Evolutionary conservation across 2,329 filamentous ascomycete species (phyloP), one percentile per base, ranked within the genome.

Genomic region (Penicillium sp.): DNA sequence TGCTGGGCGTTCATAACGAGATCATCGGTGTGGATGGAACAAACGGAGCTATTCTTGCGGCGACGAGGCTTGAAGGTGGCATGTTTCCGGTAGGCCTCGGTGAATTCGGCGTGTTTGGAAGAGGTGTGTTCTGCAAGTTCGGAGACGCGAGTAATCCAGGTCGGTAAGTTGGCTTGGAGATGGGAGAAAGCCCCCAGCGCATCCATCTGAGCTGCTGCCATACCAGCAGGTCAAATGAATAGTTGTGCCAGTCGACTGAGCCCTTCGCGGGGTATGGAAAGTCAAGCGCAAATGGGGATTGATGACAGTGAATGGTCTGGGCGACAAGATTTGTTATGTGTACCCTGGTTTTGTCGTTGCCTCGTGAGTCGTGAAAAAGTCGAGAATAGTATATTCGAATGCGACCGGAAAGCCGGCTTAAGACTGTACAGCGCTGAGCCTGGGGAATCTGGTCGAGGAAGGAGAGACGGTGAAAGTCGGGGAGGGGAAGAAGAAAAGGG

Each of bases 171-270:
- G 34, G 70, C 65, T 30, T 60, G 51, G 6, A 72, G 58, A 44
- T 64, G 59, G 46, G 63, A 52, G 47, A 72, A 71, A 40, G 68
- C 68, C 37, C 64, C 60, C 30, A 69, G 49, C 26, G 68, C 61
- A 53, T 71, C 67, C 57, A 68, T 64, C 12, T 54, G 39, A 28
- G 35, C 22, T 25, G 23, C 17, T 16, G 33, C 38, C 41, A 35
- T 34, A 13, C 17, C 33, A 33, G 23, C 22, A 39, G 28, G 6
- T 37, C 30, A 16, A 16, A 10, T 26, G 30, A 12, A 37, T n/a
- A 14, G 8, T 38, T 32, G 29, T 35, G 35, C 20, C 13, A 25
- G 2, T 13, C n/a, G 23, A 26, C 2, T 15, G 20, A 27, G 5
- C n/a, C 25, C 4, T 12, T 23, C 27, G 30, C 9, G 28, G 15